Evolutionary conservation across 305 asterid genomes (phyloP), one percentile per base, ranked within the genome.

Genomic region (Fraxinus floribunda): DNA sequence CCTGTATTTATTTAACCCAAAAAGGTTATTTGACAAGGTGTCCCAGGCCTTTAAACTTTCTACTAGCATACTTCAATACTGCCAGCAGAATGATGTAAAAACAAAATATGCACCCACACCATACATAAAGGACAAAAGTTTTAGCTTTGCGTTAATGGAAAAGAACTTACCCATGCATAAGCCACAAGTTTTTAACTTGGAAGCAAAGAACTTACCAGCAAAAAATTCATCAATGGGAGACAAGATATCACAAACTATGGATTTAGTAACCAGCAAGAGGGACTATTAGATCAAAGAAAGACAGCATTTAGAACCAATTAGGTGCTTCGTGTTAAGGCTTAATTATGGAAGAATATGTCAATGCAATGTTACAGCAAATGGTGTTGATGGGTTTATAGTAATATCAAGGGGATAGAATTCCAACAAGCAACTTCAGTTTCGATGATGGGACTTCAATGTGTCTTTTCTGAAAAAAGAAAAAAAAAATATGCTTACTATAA

Each of bases 1-100:
- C 90, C 98, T 95, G 82, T 86, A 89, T 57, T 84, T 72, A 77
- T 46, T 57, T n/a, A 86, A 85, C 70, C 20, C 44, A 57, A 78
- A 29, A 71, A 39, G 71, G 18, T 62, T 20, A 41, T 66, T 80
- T 15, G 52, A 62, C 72, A 38, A 77, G 39, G 68, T 39, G 57
- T 64, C 84, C 55, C 29, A 18, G 70, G 1, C 68, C 57, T 18
- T 29, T 30, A 20, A 55, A 55, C 44, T 20, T 49, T 49, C 52
- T 52, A 60, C 24, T 20, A 57, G 62, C 35, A 78, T 32, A 73
- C 75, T 26, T 55, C 3, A 39, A 52, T 34, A 70, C 29, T 15
- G 46, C 41, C 24, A n/a, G 72, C 20, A 13, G 60, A 13, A 18
- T 26, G 36, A 76, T 44, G 41, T 70, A 30, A 72, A 64, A 4